These are phyloP conservation scores for Catharanthus roseus DNA, from an alignment of 257 asterid species.

Conservation along the genomic window DNA sequence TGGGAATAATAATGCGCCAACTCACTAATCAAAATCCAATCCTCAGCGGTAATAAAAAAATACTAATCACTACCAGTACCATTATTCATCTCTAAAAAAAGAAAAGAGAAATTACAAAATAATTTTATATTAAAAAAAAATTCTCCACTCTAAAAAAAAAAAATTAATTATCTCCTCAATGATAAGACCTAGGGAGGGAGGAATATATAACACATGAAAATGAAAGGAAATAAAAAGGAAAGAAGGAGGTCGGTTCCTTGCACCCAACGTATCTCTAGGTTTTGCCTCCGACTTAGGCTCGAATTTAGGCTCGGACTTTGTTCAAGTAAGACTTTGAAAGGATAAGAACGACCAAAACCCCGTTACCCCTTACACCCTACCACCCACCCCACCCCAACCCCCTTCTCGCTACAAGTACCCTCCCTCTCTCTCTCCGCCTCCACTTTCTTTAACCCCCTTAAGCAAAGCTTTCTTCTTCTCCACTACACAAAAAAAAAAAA, in stretches of 20 bases:
- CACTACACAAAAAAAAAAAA: conserved; percentile 2
- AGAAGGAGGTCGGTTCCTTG: conserved; percentile 72
- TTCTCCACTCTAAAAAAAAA: not conserved
- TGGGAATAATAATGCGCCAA: conserved; percentile 36
- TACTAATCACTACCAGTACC: not conserved
- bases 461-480: conserved; percentile 18
- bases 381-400: not conserved
- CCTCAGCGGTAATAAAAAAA: not conserved
- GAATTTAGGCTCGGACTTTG: conserved; percentile 45
- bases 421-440: conserved; percentile 37
- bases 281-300: conserved; percentile 17
- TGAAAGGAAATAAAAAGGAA: conserved; percentile 43
- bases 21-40: conserved; percentile 19
- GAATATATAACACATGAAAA: conserved; percentile 43
- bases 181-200: conserved; percentile 36
- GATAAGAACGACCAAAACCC: conserved; percentile 55
- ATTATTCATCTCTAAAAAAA: not conserved
- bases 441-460: conserved; percentile 27
- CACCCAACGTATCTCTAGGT: conserved; percentile 47
- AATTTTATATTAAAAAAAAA: no score
- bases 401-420: conserved; percentile 29
- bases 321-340: conserved; percentile 27
- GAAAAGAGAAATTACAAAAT: not conserved
- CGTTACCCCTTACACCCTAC: not conserved
- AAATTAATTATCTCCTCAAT: not conserved